These are phyloP conservation scores for Theileria annulata DNA, from an alignment of 169 alveolate species.

Conservation along the genomic window DNA sequence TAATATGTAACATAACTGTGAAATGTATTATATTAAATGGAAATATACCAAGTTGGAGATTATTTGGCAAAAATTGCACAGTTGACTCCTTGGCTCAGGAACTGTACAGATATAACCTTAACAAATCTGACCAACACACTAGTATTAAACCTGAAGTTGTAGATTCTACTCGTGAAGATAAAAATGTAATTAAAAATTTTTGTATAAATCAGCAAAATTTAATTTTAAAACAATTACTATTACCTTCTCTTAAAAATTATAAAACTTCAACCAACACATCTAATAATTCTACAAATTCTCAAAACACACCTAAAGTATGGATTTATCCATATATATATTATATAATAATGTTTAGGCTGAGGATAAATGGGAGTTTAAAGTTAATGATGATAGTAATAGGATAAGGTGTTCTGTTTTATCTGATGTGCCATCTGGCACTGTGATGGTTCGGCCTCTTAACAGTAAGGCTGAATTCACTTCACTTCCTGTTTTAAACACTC, in stretches of 20 bases:
- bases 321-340: background rate
- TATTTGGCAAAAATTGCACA: background rate
- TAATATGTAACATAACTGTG: background rate
- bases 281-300: background rate
- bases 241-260: slow-evolving; percentile 36
- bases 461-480: slow-evolving; percentile 36
- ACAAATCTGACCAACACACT: background rate
- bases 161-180: background rate
- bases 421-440: slow-evolving; percentile 59
- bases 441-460: slow-evolving; percentile 37
- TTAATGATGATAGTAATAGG: background rate
- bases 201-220: slow-evolving; percentile 36
- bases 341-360: background rate
- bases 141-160: background rate
- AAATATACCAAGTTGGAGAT: slow-evolving; percentile 10
- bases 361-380: slow-evolving; percentile 27
- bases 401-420: slow-evolving; percentile 51
- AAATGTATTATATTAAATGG: background rate
- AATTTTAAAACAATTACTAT: slow-evolving; percentile 39
- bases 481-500: slow-evolving; percentile 38
- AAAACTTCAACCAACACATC: background rate
- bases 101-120: slow-evolving; percentile 8
- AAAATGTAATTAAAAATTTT: slow-evolving; percentile 8
- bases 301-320: slow-evolving; percentile 1
- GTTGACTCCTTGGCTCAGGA: slow-evolving; percentile 14